Evolutionary conservation across 192 early-diverging fungal genomes (phyloP).

Genomic region (Linnemannia zychae): DNA sequence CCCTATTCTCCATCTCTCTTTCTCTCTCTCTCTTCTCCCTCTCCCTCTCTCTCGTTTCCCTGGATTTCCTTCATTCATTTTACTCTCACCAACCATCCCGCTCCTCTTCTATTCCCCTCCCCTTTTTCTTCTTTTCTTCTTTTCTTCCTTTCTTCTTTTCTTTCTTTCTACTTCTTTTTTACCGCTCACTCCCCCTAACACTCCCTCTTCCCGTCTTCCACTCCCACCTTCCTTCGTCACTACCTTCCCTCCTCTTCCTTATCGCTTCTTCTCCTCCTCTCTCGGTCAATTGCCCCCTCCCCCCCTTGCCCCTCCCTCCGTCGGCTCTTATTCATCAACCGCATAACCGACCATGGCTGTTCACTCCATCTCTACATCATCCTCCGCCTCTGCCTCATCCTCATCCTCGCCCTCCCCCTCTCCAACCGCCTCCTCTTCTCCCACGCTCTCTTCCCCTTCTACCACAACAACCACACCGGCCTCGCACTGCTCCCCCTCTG

Average conservation of each 20-base stretch:
- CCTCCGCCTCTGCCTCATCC: conserved; percentile 48
- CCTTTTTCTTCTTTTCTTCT: background rate
- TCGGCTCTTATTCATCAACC: conserved; percentile 9
- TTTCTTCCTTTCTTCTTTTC: background rate
- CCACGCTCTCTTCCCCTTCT: conserved; percentile 54
- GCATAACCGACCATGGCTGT: conserved; percentile 32
- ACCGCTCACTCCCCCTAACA: background rate
- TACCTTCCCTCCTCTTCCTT: background rate
- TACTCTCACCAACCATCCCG: background rate
- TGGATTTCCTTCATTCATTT: background rate
- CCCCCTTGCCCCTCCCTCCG: background rate
- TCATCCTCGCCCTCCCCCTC: conserved; percentile 58
- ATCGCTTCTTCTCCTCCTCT: background rate
- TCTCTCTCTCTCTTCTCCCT: background rate
- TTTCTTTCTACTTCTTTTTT: background rate
- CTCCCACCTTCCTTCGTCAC: background rate
- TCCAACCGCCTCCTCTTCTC: conserved; percentile 40
- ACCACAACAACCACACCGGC: conserved; percentile 43
- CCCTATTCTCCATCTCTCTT: background rate
- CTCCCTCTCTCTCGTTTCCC: background rate
- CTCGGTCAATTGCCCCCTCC: conserved; percentile 5
- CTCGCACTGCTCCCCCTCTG: conserved; percentile 52
- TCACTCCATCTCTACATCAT: conserved; percentile 62
- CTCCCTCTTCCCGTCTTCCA: background rate
- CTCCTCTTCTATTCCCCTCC: background rate